Conservation (phyloP, 495 filamentous ascomycete species). For the Hypoxylon subgilvum region DNA sequence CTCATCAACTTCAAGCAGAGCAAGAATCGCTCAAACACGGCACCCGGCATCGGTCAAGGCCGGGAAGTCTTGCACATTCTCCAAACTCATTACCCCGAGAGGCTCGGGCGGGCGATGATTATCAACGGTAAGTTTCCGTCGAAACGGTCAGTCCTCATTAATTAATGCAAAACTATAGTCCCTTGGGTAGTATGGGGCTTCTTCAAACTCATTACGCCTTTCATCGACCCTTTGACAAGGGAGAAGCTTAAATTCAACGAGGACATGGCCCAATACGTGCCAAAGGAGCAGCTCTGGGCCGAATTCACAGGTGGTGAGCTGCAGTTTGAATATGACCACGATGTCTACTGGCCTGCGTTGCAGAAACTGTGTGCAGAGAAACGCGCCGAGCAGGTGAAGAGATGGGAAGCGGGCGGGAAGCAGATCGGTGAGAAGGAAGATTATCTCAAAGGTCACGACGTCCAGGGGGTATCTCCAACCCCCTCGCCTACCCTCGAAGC, state of each 20-base stretch:
- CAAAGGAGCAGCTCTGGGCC: constrained; percentile 76
- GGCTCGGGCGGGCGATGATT: constrained; percentile 85
- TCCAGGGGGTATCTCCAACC: constrained; percentile 26
- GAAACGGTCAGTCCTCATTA: not conserved
- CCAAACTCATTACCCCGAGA: constrained; percentile 92
- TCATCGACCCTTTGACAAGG: constrained; percentile 90
- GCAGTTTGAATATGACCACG: constrained; percentile 87
- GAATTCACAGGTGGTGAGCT: constrained; percentile 65
- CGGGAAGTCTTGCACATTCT: constrained; percentile 83
- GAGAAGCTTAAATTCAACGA: constrained; percentile 97
- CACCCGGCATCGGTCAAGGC: constrained; percentile 75
- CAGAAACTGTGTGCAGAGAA: constrained; percentile 67
- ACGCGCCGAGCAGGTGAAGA: constrained; percentile 61
- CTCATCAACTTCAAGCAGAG: constrained; percentile 81
- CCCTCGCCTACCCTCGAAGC: constrained; percentile 13
- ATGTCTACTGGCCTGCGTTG: constrained; percentile 86
- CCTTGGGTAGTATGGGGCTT: constrained; percentile 88
- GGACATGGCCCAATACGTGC: constrained; percentile 77
- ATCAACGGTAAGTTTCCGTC: constrained; percentile 70
- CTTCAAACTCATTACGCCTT: constrained; percentile 93
- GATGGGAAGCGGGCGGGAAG: constrained; percentile 81
- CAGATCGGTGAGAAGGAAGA: constrained; percentile 82
- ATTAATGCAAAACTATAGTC: constrained; percentile 55
- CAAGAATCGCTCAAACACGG: constrained; percentile 75
- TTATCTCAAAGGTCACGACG: constrained; percentile 67